Conservation (phyloP, 208 protist genomes). For the Wallacemonas collosoma region DNA sequence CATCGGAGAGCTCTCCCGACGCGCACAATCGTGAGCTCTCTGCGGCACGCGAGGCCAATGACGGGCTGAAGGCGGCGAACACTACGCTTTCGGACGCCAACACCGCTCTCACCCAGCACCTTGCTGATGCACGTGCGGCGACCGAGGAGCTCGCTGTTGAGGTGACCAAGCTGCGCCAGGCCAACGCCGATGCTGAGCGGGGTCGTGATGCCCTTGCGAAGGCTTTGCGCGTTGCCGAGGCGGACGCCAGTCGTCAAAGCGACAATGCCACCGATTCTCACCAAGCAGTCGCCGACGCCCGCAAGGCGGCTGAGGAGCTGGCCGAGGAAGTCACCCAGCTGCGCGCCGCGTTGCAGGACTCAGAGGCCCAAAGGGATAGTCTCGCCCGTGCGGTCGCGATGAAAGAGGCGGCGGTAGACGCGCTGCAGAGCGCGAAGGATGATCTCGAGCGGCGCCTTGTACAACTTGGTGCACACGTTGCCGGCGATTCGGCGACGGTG, state of each 20-base stretch:
- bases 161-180: background rate
- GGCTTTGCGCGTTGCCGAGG: background rate
- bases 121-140: background rate
- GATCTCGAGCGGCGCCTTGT: background rate
- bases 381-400: background rate
- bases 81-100: background rate
- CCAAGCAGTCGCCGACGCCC: background rate
- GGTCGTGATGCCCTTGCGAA: slow-evolving; percentile 1
- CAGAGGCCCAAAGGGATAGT: background rate
- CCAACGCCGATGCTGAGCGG: background rate
- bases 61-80: background rate
- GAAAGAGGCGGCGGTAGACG: background rate
- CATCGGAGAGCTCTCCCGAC: slow-evolving; percentile 16
- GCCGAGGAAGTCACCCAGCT: background rate
- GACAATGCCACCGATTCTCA: background rate
- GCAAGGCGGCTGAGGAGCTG: background rate
- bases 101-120: background rate
- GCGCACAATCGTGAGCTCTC: background rate
- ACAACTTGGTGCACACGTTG: background rate
- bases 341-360: background rate
- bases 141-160: background rate
- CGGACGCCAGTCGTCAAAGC: background rate
- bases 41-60: background rate
- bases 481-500: background rate
- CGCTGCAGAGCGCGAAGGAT: background rate